phyloP scores from a whole-genome alignment of 345 rosid genomes.

The Diplotaxis tenuifolia region DNA sequence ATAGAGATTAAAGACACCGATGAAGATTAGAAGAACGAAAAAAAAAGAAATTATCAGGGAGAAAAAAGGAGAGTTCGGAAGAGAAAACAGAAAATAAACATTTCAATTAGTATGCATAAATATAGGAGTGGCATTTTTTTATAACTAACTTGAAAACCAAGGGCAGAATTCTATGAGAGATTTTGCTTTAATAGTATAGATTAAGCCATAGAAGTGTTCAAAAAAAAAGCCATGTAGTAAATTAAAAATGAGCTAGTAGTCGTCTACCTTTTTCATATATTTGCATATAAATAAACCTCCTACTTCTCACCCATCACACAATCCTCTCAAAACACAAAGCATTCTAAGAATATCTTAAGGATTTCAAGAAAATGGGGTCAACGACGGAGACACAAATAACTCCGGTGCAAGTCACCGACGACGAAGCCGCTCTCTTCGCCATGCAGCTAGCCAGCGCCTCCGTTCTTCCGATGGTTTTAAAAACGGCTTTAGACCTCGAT shows the following conservation, averaged over 20 bases:
- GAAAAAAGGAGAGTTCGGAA: too few relatives aligned
- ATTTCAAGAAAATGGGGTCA: slow-evolving; percentile 53
- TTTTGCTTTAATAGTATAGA: too few relatives aligned
- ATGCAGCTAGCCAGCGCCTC: slow-evolving; percentile 73
- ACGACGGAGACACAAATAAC: slow-evolving; percentile 66
- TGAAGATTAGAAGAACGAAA: too few relatives aligned
- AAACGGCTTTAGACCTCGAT: slow-evolving; percentile 85
- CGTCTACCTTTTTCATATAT: slow-evolving; percentile 6
- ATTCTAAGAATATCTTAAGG: background rate
- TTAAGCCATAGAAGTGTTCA: too few relatives aligned
- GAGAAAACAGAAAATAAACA: too few relatives aligned
- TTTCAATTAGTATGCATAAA: too few relatives aligned
- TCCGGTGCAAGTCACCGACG: slow-evolving; percentile 64
- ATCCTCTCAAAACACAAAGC: background rate
- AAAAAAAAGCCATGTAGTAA: background rate
- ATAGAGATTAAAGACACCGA: too few relatives aligned
- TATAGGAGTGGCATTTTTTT: too few relatives aligned
- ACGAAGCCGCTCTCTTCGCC: slow-evolving; percentile 69
- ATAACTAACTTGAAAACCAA: too few relatives aligned
- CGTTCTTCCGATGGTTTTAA: slow-evolving; percentile 82
- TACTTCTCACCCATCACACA: slow-evolving; percentile 30
- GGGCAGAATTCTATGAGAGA: too few relatives aligned
- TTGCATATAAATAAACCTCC: slow-evolving; percentile 31
- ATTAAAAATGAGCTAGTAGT: slow-evolving; percentile 12
- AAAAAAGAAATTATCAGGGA: too few relatives aligned